phyloP scores from a whole-genome alignment of 2,329 filamentous ascomycete species.

The Phoma herbarum region DNA sequence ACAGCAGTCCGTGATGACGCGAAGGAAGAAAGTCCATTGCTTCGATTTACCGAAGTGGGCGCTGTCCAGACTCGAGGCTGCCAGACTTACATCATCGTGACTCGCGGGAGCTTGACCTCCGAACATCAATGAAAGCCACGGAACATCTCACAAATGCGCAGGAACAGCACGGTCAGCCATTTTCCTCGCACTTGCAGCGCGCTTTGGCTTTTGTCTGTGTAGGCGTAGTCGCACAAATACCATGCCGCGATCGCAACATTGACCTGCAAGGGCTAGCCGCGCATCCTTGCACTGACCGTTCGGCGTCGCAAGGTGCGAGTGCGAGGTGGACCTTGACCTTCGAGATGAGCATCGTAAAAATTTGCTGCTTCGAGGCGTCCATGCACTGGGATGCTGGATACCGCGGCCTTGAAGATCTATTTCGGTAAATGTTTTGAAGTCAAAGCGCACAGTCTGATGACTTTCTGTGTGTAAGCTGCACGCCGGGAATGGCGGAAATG shows the following conservation, averaged over 20 bases:
- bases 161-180: constrained; percentile 16
- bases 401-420: constrained; percentile 17
- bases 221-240: constrained; percentile 9
- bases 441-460: constrained; percentile 8
- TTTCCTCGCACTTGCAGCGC: constrained; percentile 10
- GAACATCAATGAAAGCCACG: constrained; percentile 9
- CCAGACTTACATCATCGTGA: constrained; percentile 34
- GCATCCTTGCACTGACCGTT: constrained; percentile 10
- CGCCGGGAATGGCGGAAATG: constrained; percentile 26
- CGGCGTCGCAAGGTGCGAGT: constrained; percentile 14
- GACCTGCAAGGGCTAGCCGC: constrained; percentile 17
- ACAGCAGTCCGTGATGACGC: constrained; percentile 30
- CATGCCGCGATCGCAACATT: constrained; percentile 15
- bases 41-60: constrained; percentile 19
- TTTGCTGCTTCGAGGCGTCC: constrained; percentile 8
- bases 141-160: background rate
- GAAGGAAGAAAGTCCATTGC: constrained; percentile 20
- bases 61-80: constrained; percentile 22
- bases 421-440: constrained; percentile 4
- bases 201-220: constrained; percentile 11
- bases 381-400: constrained; percentile 22
- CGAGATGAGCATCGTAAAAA: constrained; percentile 21
- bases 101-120: constrained; percentile 18
- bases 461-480: constrained; percentile 5
- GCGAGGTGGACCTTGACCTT: constrained; percentile 22